phyloP scores from a whole-genome alignment of 345 rosid genomes.

The Mallotus nudiflorus region DNA sequence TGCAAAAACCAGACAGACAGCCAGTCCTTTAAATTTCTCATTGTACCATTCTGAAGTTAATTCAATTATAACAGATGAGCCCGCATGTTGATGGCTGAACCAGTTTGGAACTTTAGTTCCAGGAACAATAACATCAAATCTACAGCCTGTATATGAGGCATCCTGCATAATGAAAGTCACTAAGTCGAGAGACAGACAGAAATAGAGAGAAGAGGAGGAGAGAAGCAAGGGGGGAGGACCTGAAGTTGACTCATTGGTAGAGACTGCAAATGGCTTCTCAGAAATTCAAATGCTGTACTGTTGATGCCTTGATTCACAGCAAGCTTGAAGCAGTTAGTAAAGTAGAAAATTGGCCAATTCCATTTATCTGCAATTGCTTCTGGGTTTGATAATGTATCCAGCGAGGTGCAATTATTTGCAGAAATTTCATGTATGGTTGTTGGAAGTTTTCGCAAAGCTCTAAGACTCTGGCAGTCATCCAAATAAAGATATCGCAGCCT shows the following conservation, averaged over 20 bases:
- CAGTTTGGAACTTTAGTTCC: slow-evolving; percentile 6
- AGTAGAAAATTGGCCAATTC: slow-evolving; percentile 1
- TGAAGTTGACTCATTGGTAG: background rate
- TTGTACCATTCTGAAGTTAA: slow-evolving; percentile 7
- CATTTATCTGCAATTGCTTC: background rate
- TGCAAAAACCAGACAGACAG: slow-evolving; percentile 3
- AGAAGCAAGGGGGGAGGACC: slow-evolving; percentile 1
- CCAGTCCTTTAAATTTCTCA: slow-evolving; percentile 14
- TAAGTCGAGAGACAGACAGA: background rate
- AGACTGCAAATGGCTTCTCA: slow-evolving; percentile 8
- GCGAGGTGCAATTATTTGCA: slow-evolving; percentile 11
- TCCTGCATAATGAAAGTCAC: slow-evolving; percentile 10
- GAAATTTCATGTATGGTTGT: background rate
- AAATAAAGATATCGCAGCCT: slow-evolving; percentile 1
- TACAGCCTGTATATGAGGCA: background rate
- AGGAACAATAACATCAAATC: slow-evolving; percentile 11
- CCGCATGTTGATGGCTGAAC: slow-evolving; percentile 4
- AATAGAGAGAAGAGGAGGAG: background rate
- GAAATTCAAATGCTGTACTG: background rate
- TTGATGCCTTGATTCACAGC: slow-evolving; percentile 5
- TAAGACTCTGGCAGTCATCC: slow-evolving; percentile 8
- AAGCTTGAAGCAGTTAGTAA: slow-evolving; percentile 11
- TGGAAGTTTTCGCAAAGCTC: slow-evolving; percentile 11
- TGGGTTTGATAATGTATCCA: background rate
- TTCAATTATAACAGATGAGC: slow-evolving; percentile 2